These are phyloP conservation scores for Mucor racemosus DNA, from an alignment of 371 early-diverging fungal genomes.

Conservation along the genomic window DNA sequence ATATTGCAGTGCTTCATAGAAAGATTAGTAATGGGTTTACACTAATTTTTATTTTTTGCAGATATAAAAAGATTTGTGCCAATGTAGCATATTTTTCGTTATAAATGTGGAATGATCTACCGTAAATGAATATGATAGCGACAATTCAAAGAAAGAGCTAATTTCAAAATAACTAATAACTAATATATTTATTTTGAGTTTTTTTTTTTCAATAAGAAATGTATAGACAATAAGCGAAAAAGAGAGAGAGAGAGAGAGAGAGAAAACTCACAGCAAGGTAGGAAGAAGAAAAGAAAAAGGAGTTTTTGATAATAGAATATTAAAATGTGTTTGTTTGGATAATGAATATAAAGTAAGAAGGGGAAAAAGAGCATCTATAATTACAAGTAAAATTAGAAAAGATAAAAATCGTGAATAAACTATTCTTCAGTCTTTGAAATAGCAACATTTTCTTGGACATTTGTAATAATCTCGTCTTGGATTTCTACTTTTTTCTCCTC, in stretches of 20 bases:
- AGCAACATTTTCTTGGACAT: constrained; percentile 5
- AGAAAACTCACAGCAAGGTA: not conserved
- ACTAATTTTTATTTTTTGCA: no score
- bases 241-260: not conserved
- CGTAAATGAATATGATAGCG: no score
- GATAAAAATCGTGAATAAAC: not conserved
- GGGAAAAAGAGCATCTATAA: constrained; percentile 9
- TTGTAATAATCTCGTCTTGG: not conserved
- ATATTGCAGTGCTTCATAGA: not conserved
- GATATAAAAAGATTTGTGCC: no score
- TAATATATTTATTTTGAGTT: no score
- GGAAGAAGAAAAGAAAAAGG: not conserved
- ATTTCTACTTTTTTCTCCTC: not conserved
- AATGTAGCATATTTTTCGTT: no score
- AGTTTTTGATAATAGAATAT: constrained; percentile 2
- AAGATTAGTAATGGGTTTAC: no score
- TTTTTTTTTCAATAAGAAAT: not conserved
- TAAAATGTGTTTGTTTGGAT: not conserved
- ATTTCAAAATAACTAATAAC: no score
- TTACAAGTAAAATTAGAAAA: constrained; percentile 1
- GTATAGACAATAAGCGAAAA: constrained; percentile 11
- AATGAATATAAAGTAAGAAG: not conserved
- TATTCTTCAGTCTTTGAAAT: constrained; percentile 8
- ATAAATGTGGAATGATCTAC: no score
- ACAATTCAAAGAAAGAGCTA: no score